These are phyloP conservation scores for Ramalina intermedia DNA, from an alignment of 495 filamentous ascomycete genomes.

Conservation along the genomic window DNA sequence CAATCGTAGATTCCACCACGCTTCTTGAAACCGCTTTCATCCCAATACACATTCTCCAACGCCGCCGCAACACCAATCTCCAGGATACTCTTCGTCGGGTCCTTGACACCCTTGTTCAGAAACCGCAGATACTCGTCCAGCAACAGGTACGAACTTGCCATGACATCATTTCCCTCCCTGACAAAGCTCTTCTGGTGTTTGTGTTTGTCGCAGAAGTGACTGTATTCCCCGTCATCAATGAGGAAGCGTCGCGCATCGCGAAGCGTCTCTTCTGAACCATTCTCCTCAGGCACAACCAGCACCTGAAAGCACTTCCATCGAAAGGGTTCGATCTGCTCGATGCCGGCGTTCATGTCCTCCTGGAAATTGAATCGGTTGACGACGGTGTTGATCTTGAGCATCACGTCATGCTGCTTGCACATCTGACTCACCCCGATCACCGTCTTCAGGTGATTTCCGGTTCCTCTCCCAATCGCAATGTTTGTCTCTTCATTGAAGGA, in stretches of 20 bases:
- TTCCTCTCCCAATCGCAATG: constrained; percentile 35
- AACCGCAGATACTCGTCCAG: constrained; percentile 43
- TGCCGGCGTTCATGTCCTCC: constrained; percentile 38
- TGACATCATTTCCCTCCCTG: constrained; percentile 36
- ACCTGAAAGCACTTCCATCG: constrained; percentile 48
- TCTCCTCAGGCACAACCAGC: constrained; percentile 40
- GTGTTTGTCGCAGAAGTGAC: constrained; percentile 34
- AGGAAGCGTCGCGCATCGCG: constrained; percentile 31
- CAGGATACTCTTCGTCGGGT: constrained; percentile 28
- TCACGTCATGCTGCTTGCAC: constrained; percentile 33
- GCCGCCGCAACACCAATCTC: constrained; percentile 38
- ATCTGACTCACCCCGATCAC: constrained; percentile 28
- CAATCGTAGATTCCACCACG: constrained; percentile 42
- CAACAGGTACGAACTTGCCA: constrained; percentile 32
- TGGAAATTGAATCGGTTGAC: constrained; percentile 34
- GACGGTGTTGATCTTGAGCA: constrained; percentile 48
- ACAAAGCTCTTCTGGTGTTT: constrained; percentile 27
- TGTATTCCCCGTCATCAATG: constrained; percentile 35
- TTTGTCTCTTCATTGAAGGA: constrained; percentile 41
- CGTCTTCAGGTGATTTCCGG: constrained; percentile 28
- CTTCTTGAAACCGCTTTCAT: constrained; percentile 30
- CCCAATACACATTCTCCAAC: constrained; percentile 34
- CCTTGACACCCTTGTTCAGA: constrained; percentile 30
- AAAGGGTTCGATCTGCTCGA: constrained; percentile 31
- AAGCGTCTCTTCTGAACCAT: constrained; percentile 30